These are phyloP conservation scores for Herpetospermum pedunculosum DNA, from an alignment of 306 rosid genomes.

Conservation along the genomic window DNA sequence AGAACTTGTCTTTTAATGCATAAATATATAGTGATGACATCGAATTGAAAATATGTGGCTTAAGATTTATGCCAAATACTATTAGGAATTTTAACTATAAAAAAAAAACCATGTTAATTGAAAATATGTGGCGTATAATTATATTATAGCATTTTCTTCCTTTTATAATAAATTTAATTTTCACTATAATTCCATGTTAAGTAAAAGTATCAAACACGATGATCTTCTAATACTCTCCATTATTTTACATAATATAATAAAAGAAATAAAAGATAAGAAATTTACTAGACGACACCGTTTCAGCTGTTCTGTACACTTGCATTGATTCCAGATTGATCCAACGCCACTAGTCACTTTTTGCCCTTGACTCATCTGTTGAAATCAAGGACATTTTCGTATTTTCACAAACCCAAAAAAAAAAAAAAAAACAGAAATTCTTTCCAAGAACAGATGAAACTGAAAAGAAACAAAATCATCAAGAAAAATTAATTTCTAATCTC, in stretches of 20 bases:
- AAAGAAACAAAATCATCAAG: background rate
- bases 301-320: background rate
- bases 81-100: too few relatives aligned
- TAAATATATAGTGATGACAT: too few relatives aligned
- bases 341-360: background rate
- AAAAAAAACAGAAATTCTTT: background rate
- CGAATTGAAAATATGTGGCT: background rate
- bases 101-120: too few relatives aligned
- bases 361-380: background rate
- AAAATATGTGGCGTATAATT: too few relatives aligned
- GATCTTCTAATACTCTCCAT: background rate
- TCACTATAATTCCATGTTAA: background rate
- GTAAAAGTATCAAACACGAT: background rate
- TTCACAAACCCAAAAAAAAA: background rate
- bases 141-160: too few relatives aligned
- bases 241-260: background rate
- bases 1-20: too few relatives aligned
- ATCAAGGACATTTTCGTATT: background rate
- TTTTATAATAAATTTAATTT: background rate
- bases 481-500: background rate
- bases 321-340: background rate
- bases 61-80: too few relatives aligned
- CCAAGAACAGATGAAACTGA: background rate
- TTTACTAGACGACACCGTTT: background rate
- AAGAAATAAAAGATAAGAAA: background rate